Conservation (phyloP, 2,329 filamentous ascomycete species). For the Pseudophaeomoniella oleicola region DNA sequence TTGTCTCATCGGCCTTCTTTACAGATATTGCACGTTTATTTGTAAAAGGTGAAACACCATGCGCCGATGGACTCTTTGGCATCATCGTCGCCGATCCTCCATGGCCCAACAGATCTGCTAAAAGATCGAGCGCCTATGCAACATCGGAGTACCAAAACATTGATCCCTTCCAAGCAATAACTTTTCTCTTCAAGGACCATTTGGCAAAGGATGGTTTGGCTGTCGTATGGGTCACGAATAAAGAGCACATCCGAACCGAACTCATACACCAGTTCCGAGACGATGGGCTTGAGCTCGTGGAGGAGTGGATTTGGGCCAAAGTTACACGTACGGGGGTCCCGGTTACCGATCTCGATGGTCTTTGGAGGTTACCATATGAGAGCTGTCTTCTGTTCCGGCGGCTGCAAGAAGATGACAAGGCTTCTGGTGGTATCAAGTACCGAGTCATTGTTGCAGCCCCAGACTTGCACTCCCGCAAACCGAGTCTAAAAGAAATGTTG, state of each 20-base stretch:
- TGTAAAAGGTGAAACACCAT: constrained; percentile 7
- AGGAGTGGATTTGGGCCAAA: constrained; percentile 54
- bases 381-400: constrained; percentile 35
- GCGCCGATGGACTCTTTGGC: constrained; percentile 31
- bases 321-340: constrained; percentile 38
- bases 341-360: constrained; percentile 33
- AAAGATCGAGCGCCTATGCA: constrained; percentile 34
- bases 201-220: constrained; percentile 27
- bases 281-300: constrained; percentile 34
- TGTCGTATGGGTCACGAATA: constrained; percentile 50
- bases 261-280: constrained; percentile 27
- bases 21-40: constrained; percentile 11
- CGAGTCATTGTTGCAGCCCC: constrained; percentile 44
- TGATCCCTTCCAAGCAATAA: constrained; percentile 18
- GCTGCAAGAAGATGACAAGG: background rate
- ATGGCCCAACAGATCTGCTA: constrained; percentile 48
- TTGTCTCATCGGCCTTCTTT: constrained; percentile 13
- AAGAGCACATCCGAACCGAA: constrained; percentile 30
- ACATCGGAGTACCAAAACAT: constrained; percentile 14
- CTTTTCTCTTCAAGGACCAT: constrained; percentile 29
- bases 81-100: constrained; percentile 49
- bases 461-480: constrained; percentile 52
- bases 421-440: constrained; percentile 18
- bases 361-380: constrained; percentile 50
- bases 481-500: constrained; percentile 41